A percentile compares a stretch with the other conserved stretches of the same genome.
Conservation (phyloP, 2,329 filamentous ascomycete species). For the Ceratocystis lukuohia region DNA sequence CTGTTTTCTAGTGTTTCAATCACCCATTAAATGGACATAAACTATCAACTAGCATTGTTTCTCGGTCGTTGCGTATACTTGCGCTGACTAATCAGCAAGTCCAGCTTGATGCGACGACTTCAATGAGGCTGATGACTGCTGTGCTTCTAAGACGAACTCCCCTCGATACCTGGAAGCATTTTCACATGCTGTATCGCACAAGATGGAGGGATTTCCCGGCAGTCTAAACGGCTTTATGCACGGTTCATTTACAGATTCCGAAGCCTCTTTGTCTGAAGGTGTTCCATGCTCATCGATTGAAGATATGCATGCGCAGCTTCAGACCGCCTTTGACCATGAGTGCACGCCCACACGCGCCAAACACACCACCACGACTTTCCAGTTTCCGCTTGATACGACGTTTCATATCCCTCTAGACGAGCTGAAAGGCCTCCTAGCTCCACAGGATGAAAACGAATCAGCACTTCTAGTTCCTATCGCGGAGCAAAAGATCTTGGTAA, state of each 20-base stretch:
- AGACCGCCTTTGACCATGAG: slow-evolving; percentile 30
- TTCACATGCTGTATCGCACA: background rate
- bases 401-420: slow-evolving; percentile 33
- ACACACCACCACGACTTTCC: slow-evolving; percentile 35
- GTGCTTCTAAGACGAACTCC: too few relatives aligned
- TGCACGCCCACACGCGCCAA: slow-evolving; percentile 37
- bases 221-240: background rate
- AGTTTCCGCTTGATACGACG: slow-evolving; percentile 33
- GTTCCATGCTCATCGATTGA: slow-evolving; percentile 27
- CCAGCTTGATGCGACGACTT: background rate
- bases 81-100: background rate
- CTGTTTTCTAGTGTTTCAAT: background rate
- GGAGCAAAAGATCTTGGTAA: slow-evolving; percentile 31
- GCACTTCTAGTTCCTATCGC: slow-evolving; percentile 20
- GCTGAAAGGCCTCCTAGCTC: slow-evolving; percentile 25
- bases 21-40: background rate
- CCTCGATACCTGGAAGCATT: background rate
- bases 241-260: background rate
- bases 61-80: background rate
- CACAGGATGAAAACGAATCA: slow-evolving; percentile 27
- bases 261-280: background rate
- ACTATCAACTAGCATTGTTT: background rate
- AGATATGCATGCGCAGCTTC: slow-evolving; percentile 36
- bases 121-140: background rate
- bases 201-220: slow-evolving; percentile 8